Evolutionary conservation across 495 filamentous ascomycete genomes (phyloP).

Genomic region (Daldinia decipiens): DNA sequence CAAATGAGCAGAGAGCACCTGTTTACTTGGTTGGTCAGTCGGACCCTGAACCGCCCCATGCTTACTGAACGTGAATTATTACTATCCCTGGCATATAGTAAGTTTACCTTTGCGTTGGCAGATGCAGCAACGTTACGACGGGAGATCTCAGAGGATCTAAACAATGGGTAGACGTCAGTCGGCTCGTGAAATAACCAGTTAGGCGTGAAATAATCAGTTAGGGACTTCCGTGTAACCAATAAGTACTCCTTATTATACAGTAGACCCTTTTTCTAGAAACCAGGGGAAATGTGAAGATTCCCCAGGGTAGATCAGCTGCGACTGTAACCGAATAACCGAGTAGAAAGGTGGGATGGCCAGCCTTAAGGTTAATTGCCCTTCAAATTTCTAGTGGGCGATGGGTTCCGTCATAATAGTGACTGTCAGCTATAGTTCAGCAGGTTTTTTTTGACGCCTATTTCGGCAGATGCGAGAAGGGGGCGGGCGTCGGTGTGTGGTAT

Average conservation of each 20-base stretch:
- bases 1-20: slow-evolving; percentile 3
- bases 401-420: slow-evolving; percentile 8
- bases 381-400: neutral
- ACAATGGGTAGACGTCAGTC: slow-evolving; percentile 41
- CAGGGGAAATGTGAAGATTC: slow-evolving; percentile 32
- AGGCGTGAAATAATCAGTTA: slow-evolving; percentile 30
- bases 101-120: slow-evolving; percentile 30
- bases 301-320: slow-evolving; percentile 38
- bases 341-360: slow-evolving; percentile 34
- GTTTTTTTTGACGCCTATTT: slow-evolving; percentile 41
- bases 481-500: slow-evolving; percentile 35
- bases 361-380: slow-evolving; percentile 39
- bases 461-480: slow-evolving; percentile 40
- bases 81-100: slow-evolving; percentile 28
- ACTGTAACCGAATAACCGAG: slow-evolving; percentile 41
- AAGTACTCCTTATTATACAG: slow-evolving; percentile 22
- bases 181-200: slow-evolving; percentile 29
- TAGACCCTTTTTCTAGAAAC: slow-evolving; percentile 37
- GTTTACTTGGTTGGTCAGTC: slow-evolving; percentile 22
- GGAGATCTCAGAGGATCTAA: slow-evolving; percentile 41
- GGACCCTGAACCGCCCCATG: slow-evolving; percentile 14
- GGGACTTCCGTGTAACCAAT: slow-evolving; percentile 38
- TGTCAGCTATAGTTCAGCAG: slow-evolving; percentile 19
- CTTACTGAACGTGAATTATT: slow-evolving; percentile 23
- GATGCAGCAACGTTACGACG: slow-evolving; percentile 43